Conservation (phyloP, 768 basidiomycete genomes). For the Leccinum subtestaceum region DNA sequence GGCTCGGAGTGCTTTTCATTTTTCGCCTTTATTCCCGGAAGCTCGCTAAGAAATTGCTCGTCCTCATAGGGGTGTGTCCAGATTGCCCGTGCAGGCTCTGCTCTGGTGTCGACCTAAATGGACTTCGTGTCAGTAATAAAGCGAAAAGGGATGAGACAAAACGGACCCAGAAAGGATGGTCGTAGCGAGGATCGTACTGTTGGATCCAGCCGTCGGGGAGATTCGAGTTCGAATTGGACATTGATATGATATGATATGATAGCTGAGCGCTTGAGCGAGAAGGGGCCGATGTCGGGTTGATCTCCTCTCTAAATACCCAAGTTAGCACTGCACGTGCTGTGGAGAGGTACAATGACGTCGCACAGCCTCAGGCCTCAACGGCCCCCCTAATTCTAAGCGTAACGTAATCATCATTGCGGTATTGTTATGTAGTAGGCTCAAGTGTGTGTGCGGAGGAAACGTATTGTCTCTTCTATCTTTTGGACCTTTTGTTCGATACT, state of each 20-base stretch:
- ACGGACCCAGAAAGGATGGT: conserved; percentile 50
- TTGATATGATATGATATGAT: conserved; percentile 2
- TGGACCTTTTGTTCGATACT: conserved; percentile 51
- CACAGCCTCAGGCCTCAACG: conserved; percentile 9
- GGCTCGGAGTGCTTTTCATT: conserved; percentile 13
- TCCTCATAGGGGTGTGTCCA: conserved; percentile 77
- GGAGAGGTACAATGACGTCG: neutral
- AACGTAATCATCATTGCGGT: neutral
- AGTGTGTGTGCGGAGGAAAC: conserved; percentile 31
- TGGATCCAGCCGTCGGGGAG: conserved; percentile 59
- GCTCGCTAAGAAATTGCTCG: conserved; percentile 54
- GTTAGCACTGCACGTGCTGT: conserved; percentile 14
- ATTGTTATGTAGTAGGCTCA: neutral
- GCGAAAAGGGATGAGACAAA: neutral
- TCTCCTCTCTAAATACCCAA: neutral
- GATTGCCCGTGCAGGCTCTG: conserved; percentile 60
- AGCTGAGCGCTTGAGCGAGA: neutral
- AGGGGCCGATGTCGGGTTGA: neutral
- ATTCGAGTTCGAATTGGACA: conserved; percentile 32
- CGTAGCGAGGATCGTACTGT: conserved; percentile 41
- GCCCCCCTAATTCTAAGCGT: neutral
- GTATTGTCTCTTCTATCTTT: conserved; percentile 50
- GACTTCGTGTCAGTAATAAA: neutral
- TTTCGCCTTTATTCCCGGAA: conserved; percentile 47
- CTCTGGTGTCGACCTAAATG: conserved; percentile 58